Conservation (phyloP, 2,329 filamentous ascomycete species). For the Xylariaceae sp. region DNA sequence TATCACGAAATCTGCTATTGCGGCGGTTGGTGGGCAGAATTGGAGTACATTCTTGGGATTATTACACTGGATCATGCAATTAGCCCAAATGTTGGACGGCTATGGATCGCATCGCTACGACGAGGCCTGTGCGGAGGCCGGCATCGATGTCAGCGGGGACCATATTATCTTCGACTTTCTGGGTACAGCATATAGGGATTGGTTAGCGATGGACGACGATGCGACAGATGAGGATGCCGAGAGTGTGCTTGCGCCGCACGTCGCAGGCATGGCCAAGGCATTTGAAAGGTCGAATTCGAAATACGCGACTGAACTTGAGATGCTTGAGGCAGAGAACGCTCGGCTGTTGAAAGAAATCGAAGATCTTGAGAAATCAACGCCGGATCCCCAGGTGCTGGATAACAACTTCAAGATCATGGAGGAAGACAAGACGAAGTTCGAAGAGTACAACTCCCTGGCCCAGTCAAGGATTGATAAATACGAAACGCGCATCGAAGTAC, state of each 20-base stretch:
- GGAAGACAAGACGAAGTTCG: conserved; percentile 91
- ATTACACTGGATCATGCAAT: conserved; percentile 98
- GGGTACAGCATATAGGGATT: conserved; percentile 85
- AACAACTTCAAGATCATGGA: conserved; percentile 91
- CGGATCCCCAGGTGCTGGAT: conserved; percentile 79
- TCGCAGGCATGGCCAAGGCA: conserved; percentile 81
- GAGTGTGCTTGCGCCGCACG: conserved; percentile 74
- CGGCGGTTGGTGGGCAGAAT: conserved; percentile 92
- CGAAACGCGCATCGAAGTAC: conserved; percentile 71
- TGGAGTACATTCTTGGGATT: conserved; percentile 94
- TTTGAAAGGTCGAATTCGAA: conserved; percentile 84
- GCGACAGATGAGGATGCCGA: conserved; percentile 82
- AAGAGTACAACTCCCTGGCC: conserved; percentile 86
- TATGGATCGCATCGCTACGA: conserved; percentile 79
- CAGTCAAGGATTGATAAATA: conserved; percentile 86
- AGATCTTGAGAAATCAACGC: conserved; percentile 81
- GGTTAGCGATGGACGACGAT: conserved; percentile 89
- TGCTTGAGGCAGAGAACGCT: conserved; percentile 83
- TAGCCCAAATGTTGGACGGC: conserved; percentile 88
- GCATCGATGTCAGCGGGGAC: conserved; percentile 83
- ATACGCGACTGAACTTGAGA: conserved; percentile 78
- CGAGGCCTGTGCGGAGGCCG: conserved; percentile 82
- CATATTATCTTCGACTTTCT: conserved; percentile 94
- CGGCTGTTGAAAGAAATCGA: conserved; percentile 81
- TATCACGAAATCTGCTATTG: conserved; percentile 94